Conservation (phyloP, 225 moss, liverwort and hornwort genomes). For the Asterella californica region DNA sequence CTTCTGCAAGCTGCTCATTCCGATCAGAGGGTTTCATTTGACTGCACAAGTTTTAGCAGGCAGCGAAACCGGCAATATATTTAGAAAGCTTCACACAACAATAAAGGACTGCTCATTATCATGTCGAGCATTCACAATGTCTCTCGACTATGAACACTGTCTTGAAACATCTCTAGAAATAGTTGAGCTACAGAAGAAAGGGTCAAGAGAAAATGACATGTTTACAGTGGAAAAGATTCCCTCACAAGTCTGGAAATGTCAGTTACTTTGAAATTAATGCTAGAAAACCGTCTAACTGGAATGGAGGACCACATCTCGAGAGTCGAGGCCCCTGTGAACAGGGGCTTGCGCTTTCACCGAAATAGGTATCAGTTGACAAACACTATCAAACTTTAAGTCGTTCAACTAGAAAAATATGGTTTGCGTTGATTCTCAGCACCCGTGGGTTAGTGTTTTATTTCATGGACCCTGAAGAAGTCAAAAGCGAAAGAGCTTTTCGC, state of each 20-base stretch:
- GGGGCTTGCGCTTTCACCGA: neutral
- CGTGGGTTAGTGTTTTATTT: neutral
- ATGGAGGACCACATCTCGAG: neutral
- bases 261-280: neutral
- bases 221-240: neutral
- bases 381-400: neutral
- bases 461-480: neutral
- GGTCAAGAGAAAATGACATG: neutral
- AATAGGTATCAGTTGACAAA: neutral
- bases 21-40: no score
- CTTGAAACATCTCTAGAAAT: neutral
- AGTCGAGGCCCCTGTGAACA: neutral
- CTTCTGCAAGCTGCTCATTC: no score
- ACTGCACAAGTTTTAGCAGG: no score
- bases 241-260: neutral
- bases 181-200: neutral
- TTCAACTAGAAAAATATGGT: neutral
- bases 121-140: neutral
- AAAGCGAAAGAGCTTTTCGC: neutral
- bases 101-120: neutral
- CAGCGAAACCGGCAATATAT: no score
- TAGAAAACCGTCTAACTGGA: neutral
- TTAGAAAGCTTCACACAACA: neutral
- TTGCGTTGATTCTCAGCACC: neutral
- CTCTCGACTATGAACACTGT: neutral